Percentiles rank a stretch among this genome's conserved stretches.
These are phyloP conservation scores for Alternaria conjuncta DNA, from an alignment of 2,329 filamentous ascomycete genomes.

Conservation along the genomic window DNA sequence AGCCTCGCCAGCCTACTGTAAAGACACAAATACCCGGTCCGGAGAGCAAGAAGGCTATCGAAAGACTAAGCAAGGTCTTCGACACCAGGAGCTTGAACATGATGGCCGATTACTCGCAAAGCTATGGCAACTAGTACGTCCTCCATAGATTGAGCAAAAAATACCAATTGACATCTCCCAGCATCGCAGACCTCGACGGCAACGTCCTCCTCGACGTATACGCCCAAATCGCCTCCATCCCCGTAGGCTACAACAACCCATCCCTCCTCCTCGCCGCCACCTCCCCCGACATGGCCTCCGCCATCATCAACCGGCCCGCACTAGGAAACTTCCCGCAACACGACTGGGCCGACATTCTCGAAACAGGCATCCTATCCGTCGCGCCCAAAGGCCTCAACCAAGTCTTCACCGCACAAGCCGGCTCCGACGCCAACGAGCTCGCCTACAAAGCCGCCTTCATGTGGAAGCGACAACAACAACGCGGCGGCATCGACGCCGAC, in stretches of 20 bases:
- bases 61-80: slow-evolving; percentile 78
- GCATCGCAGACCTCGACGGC: slow-evolving; percentile 72
- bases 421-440: slow-evolving; percentile 91
- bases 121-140: slow-evolving; percentile 73
- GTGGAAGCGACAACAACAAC: slow-evolving; percentile 81
- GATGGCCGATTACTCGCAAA: slow-evolving; percentile 49
- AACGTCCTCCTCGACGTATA: slow-evolving; percentile 79
- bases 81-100: slow-evolving; percentile 83
- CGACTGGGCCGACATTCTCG: slow-evolving; percentile 81
- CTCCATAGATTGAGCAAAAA: neutral
- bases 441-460: slow-evolving; percentile 97
- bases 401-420: slow-evolving; percentile 88
- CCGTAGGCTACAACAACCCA: slow-evolving; percentile 91
- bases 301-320: slow-evolving; percentile 86
- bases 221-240: slow-evolving; percentile 91
- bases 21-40: slow-evolving; percentile 75
- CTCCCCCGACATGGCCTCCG: slow-evolving; percentile 78
- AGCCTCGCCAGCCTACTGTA: slow-evolving; percentile 63
- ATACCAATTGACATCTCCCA: slow-evolving; percentile 17
- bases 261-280: slow-evolving; percentile 71
- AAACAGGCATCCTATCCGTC: slow-evolving; percentile 79
- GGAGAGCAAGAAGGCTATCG: slow-evolving; percentile 70
- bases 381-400: slow-evolving; percentile 84
- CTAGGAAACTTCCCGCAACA: slow-evolving; percentile 88
- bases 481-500: slow-evolving; percentile 76